Conservation (phyloP, 345 rosid genomes). For the Kernera saxatilis region DNA sequence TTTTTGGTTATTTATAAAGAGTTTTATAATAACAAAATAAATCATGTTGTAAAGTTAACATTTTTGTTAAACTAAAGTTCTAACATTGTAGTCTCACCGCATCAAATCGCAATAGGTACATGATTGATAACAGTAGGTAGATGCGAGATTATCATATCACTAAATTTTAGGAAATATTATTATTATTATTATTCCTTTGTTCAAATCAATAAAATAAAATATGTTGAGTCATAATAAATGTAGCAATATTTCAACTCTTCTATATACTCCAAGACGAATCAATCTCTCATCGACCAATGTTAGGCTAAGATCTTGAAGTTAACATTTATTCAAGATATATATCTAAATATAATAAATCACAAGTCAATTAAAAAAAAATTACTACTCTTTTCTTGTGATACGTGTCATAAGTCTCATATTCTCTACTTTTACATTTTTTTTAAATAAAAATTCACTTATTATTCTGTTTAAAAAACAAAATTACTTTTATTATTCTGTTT, state of each 20-base stretch:
- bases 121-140: conserved; percentile 30
- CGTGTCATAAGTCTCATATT: too few relatives aligned
- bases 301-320: conserved; percentile 8
- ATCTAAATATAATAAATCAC: too few relatives aligned
- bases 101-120: conserved; percentile 16
- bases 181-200: not conserved
- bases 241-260: conserved; percentile 19
- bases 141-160: conserved; percentile 10
- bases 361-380: too few relatives aligned
- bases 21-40: not conserved
- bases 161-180: conserved; percentile 5
- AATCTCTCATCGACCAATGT: conserved; percentile 22
- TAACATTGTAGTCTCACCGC: not conserved
- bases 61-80: not conserved
- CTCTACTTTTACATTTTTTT: too few relatives aligned
- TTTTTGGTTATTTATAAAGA: not conserved
- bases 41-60: not conserved
- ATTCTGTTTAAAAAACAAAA: too few relatives aligned
- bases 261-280: conserved; percentile 9
- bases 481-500: too few relatives aligned
- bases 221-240: conserved; percentile 18
- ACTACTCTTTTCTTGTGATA: too few relatives aligned
- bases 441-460: too few relatives aligned
- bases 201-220: not conserved
- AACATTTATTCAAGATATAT: conserved; percentile 13